Conservation (phyloP, 192 early-diverging fungal genomes). For the Dissophora ornata region DNA sequence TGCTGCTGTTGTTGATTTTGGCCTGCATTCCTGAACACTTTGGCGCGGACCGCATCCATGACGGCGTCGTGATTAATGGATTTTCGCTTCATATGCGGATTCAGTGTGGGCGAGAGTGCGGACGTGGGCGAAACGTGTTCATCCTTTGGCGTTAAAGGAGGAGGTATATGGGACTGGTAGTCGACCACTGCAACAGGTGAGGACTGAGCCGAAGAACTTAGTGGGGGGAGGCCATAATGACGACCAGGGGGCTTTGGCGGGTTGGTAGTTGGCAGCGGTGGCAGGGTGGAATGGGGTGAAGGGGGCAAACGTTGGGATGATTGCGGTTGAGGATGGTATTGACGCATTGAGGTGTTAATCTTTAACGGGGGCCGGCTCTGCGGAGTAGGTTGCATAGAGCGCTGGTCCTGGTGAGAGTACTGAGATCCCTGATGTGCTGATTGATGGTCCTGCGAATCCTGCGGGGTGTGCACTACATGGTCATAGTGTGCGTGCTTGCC, state of each 20-base stretch:
- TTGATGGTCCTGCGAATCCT: constrained; percentile 29
- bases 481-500: constrained; percentile 31
- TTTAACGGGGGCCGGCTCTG: constrained; percentile 42
- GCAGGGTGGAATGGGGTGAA: constrained; percentile 43
- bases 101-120: constrained; percentile 34
- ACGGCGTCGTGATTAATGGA: constrained; percentile 57
- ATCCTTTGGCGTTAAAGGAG: constrained; percentile 46
- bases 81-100: constrained; percentile 37
- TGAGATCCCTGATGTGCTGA: constrained; percentile 1
- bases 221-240: constrained; percentile 26
- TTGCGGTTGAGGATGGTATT: constrained; percentile 29
- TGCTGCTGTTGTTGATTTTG: constrained; percentile 34
- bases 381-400: constrained; percentile 31
- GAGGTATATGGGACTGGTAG: constrained; percentile 48
- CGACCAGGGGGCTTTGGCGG: constrained; percentile 23
- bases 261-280: constrained; percentile 21
- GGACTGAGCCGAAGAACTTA: constrained; percentile 35
- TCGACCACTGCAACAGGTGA: constrained; percentile 35
- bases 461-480: constrained; percentile 5
- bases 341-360: constrained; percentile 45
- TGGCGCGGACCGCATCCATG: constrained; percentile 58
- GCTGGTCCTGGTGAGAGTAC: constrained; percentile 26
- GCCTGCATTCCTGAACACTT: constrained; percentile 53
- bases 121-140: constrained; percentile 49
- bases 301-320: constrained; percentile 32